Evolutionary conservation across 441 rosid species (phyloP).

Genomic region (Adansonia rubrostipa): DNA sequence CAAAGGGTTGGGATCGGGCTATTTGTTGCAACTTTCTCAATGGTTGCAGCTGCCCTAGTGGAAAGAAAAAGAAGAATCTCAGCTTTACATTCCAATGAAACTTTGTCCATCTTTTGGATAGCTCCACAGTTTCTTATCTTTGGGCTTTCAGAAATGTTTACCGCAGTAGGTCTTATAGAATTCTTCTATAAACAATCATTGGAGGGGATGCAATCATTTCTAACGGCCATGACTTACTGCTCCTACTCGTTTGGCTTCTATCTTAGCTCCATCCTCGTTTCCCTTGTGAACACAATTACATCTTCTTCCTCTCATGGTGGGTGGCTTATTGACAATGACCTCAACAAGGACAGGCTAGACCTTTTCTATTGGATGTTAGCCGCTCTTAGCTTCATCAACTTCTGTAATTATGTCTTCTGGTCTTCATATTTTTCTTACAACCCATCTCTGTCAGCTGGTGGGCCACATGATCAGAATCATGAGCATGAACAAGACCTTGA

Average conservation of each 20-base stretch:
- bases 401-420: constrained; percentile 64
- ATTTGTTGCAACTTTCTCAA: constrained; percentile 62
- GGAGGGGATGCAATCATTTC: constrained; percentile 63
- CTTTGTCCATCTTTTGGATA: constrained; percentile 65
- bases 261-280: constrained; percentile 63
- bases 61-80: constrained; percentile 51
- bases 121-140: constrained; percentile 68
- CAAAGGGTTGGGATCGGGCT: constrained; percentile 62
- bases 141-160: constrained; percentile 73
- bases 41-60: constrained; percentile 65
- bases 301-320: constrained; percentile 38
- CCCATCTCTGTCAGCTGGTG: constrained; percentile 34
- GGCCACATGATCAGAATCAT: constrained; percentile 34
- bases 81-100: constrained; percentile 24
- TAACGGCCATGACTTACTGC: constrained; percentile 70
- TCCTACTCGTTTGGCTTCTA: constrained; percentile 75
- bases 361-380: constrained; percentile 71
- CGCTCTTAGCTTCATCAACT: constrained; percentile 58
- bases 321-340: constrained; percentile 63
- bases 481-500: constrained; percentile 35
- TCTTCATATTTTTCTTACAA: constrained; percentile 54
- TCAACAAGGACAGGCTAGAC: constrained; percentile 62
- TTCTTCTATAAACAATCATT: constrained; percentile 71
- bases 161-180: constrained; percentile 72
- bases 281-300: constrained; percentile 57